Evolutionary conservation across 495 filamentous ascomycete genomes (phyloP), one percentile per base, ranked within the genome.

Genomic region (Talaromyces thailandensis): DNA sequence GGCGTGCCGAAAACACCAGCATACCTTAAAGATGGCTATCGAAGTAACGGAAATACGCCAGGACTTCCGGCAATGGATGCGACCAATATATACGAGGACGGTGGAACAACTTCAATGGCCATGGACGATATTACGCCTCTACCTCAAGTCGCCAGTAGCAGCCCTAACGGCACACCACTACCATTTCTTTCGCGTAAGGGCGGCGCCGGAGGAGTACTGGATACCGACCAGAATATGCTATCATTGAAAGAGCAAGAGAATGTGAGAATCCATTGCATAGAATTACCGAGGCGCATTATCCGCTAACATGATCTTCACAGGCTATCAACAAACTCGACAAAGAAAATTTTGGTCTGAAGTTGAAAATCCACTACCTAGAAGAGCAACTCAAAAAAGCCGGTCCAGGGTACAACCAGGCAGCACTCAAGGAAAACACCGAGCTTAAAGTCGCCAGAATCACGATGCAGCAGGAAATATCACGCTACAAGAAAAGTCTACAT

Each of bases 351-450:
- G 95, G 95, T 64, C 79, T 98, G 43, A 98, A 98, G 74, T 82
- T 98, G 62, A 97, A 96, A 75, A 94, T 98, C 43, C 93, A 96
- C 74, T 98, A 93, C 67, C 79, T 98, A 28, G 92, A 93, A 73
- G 91, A 97, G 66, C 86, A 89, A 25, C 70, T 98, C 16, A 81
- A 87, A 40, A 96, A 93, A 70, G 83, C 86, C 25, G 95, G 94
- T 0, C 92, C 92, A 2, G 88, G 89, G 35, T 91, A 91, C 77
- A 93, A 91, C 69, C 88, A 93, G 66, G 83, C 84, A 23, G 90
- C 95, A 0, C 76, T 98, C 12, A 88, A 88, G 69, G 94, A 98
- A 75, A 98, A 98, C 67, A 93, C 93, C 18, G 93, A 96, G 63
- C 84, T 98, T 45, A 97, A 97, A 74, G 90, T 96, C 58, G 85